Base-by-base conservation (phyloP, 352 stramenopile genomes). In the Thalassiosira sp. region DNA sequence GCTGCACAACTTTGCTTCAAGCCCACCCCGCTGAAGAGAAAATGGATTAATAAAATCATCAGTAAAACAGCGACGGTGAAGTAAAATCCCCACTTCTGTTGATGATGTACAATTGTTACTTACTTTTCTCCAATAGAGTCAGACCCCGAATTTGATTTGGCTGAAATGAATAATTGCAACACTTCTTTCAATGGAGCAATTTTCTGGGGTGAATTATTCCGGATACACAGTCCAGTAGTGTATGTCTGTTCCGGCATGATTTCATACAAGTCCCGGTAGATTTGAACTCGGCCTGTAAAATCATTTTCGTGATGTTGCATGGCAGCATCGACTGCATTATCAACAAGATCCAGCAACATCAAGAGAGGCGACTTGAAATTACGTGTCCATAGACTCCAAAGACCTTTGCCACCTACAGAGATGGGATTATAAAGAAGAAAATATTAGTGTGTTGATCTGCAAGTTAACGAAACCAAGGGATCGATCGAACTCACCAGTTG, bases 271-370 rank as follows among this genome's bases (percentile, higher is more conserved):
- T 56, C 60, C 3, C 24, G 52, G 58, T 22, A 48, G 3, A 58
- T 69, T 18, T 68, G 51, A 46, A 43, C 58, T 1, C 25, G 63
- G 16, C 24, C 66, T 52, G 18, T 61, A 25, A 56, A 65, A 24
- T 16, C 18, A 15, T 10, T 42, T n/a, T 45, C 5, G 24, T 11
- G 28, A 18, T 31, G 15, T 45, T 64, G 40, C 43, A 81, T 18
- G 18, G 56, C 60, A 27, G 75, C 75, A 69, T 87, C 79, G 10
- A 84, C 51, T 42, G 79, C 69, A 74, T 87, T 87, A 56, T 87
- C 74, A 52, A 87, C 75, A 5, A 87, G 43, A 61, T 87, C 79
- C 27, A 87, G 24, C 0, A 81, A 40, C 3, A 76, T 76, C 18
- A 79, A 3, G 1, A 81, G 35, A 6, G 79, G 64, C n/a, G 57